Conservation (phyloP, 768 basidiomycete genomes). For the Phylloporus arenicola region DNA sequence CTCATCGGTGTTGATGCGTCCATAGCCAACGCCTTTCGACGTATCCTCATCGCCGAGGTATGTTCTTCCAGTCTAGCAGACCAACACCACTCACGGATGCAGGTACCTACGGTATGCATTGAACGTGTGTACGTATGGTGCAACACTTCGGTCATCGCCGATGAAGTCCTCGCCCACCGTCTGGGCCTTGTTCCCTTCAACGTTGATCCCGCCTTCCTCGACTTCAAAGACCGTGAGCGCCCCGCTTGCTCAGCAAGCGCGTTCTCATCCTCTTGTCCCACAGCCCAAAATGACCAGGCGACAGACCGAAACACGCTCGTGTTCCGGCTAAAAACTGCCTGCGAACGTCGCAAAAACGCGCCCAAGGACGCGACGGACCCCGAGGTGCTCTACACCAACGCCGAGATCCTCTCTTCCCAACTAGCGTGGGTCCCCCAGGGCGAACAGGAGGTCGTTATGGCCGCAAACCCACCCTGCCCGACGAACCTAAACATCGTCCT, state of each 20-base stretch:
- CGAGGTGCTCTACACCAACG: slow-evolving; percentile 62
- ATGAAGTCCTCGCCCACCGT: slow-evolving; percentile 91
- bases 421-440: slow-evolving; percentile 79
- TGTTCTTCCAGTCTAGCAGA: slow-evolving; percentile 16
- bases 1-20: slow-evolving; percentile 93
- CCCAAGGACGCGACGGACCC: slow-evolving; percentile 51
- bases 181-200: slow-evolving; percentile 87
- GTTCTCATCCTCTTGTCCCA: background rate
- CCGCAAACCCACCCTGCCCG: slow-evolving; percentile 49
- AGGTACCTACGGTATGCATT: slow-evolving; percentile 90
- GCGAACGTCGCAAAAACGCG: slow-evolving; percentile 54
- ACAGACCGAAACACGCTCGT: slow-evolving; percentile 92
- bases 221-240: slow-evolving; percentile 43
- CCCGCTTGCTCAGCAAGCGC: background rate
- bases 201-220: slow-evolving; percentile 72
- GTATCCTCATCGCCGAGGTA: slow-evolving; percentile 93
- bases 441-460: slow-evolving; percentile 64
- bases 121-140: slow-evolving; percentile 91
- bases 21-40: slow-evolving; percentile 89
- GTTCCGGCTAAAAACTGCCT: slow-evolving; percentile 67
- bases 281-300: slow-evolving; percentile 49
- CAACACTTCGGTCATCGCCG: slow-evolving; percentile 90
- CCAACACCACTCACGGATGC: slow-evolving; percentile 1
- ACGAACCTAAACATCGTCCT: slow-evolving; percentile 82
- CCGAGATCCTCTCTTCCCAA: slow-evolving; percentile 62